These are phyloP conservation scores for Collybia sp. DNA, from an alignment of 768 basidiomycete genomes.

Conservation along the genomic window DNA sequence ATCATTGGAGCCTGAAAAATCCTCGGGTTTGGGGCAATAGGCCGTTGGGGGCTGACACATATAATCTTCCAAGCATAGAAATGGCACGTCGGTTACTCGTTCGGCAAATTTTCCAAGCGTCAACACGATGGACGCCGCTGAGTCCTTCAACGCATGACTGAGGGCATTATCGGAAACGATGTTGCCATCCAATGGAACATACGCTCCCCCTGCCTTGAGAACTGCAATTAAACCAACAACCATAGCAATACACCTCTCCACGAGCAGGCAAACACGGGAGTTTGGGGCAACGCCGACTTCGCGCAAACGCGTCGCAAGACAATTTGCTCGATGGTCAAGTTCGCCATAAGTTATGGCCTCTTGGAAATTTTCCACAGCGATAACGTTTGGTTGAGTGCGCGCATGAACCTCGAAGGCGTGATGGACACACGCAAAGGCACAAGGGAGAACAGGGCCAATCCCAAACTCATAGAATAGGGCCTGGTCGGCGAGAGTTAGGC, in stretches of 20 bases:
- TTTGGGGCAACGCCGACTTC: constrained; percentile 38
- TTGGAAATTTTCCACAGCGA: constrained; percentile 47
- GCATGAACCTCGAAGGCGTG: constrained; percentile 51
- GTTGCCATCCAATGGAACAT: constrained; percentile 55
- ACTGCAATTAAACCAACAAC: constrained; percentile 49
- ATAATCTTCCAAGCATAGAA: constrained; percentile 26
- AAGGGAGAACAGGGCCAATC: neutral
- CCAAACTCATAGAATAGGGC: too few species aligned
- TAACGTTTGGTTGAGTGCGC: constrained; percentile 28
- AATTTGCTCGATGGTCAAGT: constrained; percentile 43
- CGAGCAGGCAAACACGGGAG: constrained; percentile 49
- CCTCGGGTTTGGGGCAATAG: constrained; percentile 30
- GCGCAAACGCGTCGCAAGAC: constrained; percentile 39
- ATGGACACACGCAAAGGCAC: constrained; percentile 46
- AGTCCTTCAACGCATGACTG: constrained; percentile 45
- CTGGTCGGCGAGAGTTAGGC: too few species aligned
- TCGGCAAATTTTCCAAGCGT: constrained; percentile 35
- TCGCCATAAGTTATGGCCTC: constrained; percentile 45
- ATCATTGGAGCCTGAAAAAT: constrained; percentile 32
- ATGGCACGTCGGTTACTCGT: constrained; percentile 24
- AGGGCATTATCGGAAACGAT: constrained; percentile 53
- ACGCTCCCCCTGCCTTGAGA: constrained; percentile 54
- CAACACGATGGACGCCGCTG: constrained; percentile 36
- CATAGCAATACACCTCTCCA: constrained; percentile 51
- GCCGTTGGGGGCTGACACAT: constrained; percentile 18